Evolutionary conservation across 306 rosid genomes (phyloP).

Genomic region (Corylus avellana): DNA sequence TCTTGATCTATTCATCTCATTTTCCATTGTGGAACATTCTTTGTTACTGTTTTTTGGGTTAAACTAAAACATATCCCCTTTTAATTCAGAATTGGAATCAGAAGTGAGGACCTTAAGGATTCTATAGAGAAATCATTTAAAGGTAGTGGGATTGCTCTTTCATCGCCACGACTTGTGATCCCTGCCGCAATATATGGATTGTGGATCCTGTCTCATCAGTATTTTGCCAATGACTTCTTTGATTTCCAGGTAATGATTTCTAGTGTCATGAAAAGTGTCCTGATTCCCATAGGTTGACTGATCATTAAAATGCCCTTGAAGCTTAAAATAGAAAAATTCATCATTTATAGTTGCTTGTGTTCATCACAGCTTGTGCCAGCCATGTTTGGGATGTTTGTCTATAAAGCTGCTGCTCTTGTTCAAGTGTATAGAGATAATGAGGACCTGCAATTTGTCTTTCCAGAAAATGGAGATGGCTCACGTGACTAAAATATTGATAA

Average conservation of each 20-base stretch:
- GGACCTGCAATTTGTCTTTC: conserved; percentile 62
- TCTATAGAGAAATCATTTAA: conserved; percentile 63
- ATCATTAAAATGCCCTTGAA: neutral
- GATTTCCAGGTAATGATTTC: conserved; percentile 78
- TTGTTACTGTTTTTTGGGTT: conserved; percentile 23
- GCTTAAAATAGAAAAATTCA: neutral
- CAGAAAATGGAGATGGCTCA: conserved; percentile 49
- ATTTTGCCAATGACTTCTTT: conserved; percentile 55
- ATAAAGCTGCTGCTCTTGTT: conserved; percentile 84
- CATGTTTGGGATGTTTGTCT: conserved; percentile 89
- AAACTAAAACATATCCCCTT: conserved; percentile 10
- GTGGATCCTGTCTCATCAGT: conserved; percentile 70
- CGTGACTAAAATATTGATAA: conserved; percentile 19
- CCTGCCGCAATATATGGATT: conserved; percentile 82
- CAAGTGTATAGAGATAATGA: conserved; percentile 95
- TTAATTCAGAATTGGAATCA: conserved; percentile 79
- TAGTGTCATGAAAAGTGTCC: neutral
- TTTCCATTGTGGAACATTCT: conserved; percentile 29
- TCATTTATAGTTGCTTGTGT: conserved; percentile 19
- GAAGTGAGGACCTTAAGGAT: conserved; percentile 82
- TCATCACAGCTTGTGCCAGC: conserved; percentile 81
- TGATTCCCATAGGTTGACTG: neutral
- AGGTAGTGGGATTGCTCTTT: conserved; percentile 78
- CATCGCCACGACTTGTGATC: conserved; percentile 92
- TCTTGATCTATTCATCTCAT: conserved; percentile 23